Percentiles rank a stretch among this genome's conserved stretches.
Evolutionary conservation across 148 eudicot species (phyloP).

Genomic region (Amaranthus hypochondriacus): DNA sequence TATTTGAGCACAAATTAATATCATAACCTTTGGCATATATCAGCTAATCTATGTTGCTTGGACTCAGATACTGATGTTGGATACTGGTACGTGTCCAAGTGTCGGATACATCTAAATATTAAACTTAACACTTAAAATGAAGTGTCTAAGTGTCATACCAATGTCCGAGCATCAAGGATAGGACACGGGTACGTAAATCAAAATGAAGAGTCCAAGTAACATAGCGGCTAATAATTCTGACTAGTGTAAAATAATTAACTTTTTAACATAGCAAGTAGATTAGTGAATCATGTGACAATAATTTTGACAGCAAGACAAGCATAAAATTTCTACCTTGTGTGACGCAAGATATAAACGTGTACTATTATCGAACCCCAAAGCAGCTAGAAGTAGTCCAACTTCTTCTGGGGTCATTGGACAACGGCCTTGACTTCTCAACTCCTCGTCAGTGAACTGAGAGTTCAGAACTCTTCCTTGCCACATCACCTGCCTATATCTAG

Average conservation of each 20-base stretch:
- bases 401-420: slow-evolving; percentile 99
- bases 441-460: slow-evolving; percentile 94
- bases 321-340: slow-evolving; percentile 58
- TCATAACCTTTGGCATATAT: background rate
- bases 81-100: too few species aligned
- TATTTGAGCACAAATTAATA: background rate
- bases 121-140: too few species aligned
- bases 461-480: slow-evolving; percentile 97
- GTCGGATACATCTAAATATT: too few species aligned
- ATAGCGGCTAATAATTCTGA: too few species aligned
- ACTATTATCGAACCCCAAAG: slow-evolving; percentile 83
- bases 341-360: slow-evolving; percentile 96
- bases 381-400: slow-evolving; percentile 85
- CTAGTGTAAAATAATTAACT: too few species aligned
- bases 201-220: too few species aligned
- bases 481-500: slow-evolving; percentile 76
- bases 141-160: too few species aligned
- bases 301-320: background rate
- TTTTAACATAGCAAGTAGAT: too few species aligned
- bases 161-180: too few species aligned
- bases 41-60: too few species aligned
- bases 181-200: too few species aligned
- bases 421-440: slow-evolving; percentile 85
- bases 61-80: too few species aligned
- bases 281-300: background rate